Base-by-base conservation (phyloP, 345 rosid genomes). In the Salix brachista region DNA sequence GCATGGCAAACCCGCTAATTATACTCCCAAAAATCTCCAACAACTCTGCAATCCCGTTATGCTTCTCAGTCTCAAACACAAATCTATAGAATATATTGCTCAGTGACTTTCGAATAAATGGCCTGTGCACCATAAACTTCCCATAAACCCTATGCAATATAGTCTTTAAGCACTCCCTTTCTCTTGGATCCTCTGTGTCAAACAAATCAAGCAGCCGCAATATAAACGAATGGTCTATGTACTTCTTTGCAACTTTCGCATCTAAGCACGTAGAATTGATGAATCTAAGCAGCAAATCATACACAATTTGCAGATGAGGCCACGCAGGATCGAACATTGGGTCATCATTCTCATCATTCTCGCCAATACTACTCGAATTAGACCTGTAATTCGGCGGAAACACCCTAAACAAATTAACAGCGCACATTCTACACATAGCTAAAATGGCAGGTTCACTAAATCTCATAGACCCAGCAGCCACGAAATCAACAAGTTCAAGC, bases 81-180 rank as follows among this genome's bases (percentile, higher is more conserved):
- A 94, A 91, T 80, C 91, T 75, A 75, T 89, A 88, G 82, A 91
- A 86, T 72, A 93, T 89, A 80, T 90, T 87, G 82, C 93, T 87
- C 52, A 93, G 87, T 2, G 91, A 84, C 88, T 89, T 93, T 41
- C 98, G 86, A 28, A 93, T 83, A 78, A 93, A 91, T 0, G 94
- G 98, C 75, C 98, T 88, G 58, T 93, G 97, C 73, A 91, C 98
- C 98, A 90, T 93, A 80, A 93, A 93, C 65, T 91, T 93, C 52
- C 98, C 94, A 71, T 91, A 91, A 13, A 87, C 85, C 66, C 93
- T 85, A 46, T 93, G 98, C 80, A 91, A 73, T 72, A 87, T 86
- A 19, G 91, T 86, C 88, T 93, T 93, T 76, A 93, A 84, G 80
- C 91, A 89, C 72, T 93, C 98, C 74, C 93, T 85, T 80, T 93